Conservation (phyloP, 805 yeast species). For the Candida pseudofarinosa region DNA sequence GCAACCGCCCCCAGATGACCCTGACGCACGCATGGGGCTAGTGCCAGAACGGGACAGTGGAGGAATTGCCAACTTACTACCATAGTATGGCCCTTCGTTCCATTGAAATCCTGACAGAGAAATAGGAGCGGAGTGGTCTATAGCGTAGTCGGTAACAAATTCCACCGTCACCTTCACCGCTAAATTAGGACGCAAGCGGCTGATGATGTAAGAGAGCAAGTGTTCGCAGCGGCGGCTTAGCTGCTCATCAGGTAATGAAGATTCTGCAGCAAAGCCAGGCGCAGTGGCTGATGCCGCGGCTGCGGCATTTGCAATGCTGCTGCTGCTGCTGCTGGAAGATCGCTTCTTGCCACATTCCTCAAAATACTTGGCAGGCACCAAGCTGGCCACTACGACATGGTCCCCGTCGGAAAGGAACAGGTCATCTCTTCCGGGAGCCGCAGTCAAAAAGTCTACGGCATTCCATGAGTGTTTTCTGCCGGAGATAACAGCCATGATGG, state of each 20-base stretch:
- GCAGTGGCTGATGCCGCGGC: neutral
- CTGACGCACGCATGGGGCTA: neutral
- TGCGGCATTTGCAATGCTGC: neutral
- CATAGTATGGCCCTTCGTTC: slow-evolving; percentile 6
- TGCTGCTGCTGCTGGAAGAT: neutral
- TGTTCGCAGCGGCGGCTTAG: slow-evolving; percentile 22
- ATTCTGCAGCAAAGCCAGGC: too few relatives aligned
- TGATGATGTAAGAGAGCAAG: slow-evolving; percentile 20
- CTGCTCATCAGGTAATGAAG: slow-evolving; percentile 8
- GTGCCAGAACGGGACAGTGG: neutral
- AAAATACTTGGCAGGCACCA: slow-evolving; percentile 22
- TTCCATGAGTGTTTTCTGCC: slow-evolving; percentile 46
- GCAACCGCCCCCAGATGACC: neutral
- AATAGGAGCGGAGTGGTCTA: neutral
- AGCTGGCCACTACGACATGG: slow-evolving; percentile 31
- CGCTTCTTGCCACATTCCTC: slow-evolving; percentile 8
- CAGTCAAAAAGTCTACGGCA: slow-evolving; percentile 35
- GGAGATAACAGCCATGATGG: slow-evolving; percentile 33
- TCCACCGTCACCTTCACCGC: slow-evolving; percentile 38
- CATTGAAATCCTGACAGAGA: neutral
- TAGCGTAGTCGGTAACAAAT: slow-evolving; percentile 21
- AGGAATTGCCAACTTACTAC: neutral
- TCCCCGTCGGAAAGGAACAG: slow-evolving; percentile 35
- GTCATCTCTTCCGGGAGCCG: slow-evolving; percentile 8
- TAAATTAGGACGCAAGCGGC: slow-evolving; percentile 13